Percentiles rank a stretch among this genome's conserved stretches.
phyloP scores from a whole-genome alignment of 2,329 filamentous ascomycete genomes.

The Phaeoacremonium minimum region DNA sequence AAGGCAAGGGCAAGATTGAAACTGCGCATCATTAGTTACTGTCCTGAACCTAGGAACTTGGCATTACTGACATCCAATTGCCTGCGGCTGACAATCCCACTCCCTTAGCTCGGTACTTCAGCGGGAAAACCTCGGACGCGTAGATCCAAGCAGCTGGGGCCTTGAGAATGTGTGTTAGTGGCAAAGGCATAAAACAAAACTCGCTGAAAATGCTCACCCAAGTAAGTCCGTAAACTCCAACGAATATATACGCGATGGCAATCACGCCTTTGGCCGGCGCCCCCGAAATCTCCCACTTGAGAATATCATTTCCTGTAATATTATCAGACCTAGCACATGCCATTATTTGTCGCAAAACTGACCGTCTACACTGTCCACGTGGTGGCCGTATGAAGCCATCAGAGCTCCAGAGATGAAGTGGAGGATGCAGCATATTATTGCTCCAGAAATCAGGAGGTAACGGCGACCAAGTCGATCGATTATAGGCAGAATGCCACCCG shows the following conservation, averaged over 20 bases:
- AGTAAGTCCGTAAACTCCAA: slow-evolving; percentile 28
- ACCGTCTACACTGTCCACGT: slow-evolving; percentile 34
- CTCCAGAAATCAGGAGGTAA: slow-evolving; percentile 38
- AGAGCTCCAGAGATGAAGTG: slow-evolving; percentile 44
- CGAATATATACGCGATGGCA: slow-evolving; percentile 43
- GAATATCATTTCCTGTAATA: slow-evolving; percentile 34
- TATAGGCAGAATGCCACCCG: slow-evolving; percentile 40
- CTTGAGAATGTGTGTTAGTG: neutral
- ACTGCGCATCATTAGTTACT: too few relatives aligned
- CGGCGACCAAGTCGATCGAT: slow-evolving; percentile 46
- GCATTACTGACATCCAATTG: too few relatives aligned
- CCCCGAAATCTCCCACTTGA: slow-evolving; percentile 40
- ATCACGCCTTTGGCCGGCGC: slow-evolving; percentile 44
- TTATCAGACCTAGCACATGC: neutral
- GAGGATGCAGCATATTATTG: slow-evolving; percentile 36
- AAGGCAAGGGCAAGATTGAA: slow-evolving; percentile 46
- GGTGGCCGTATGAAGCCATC: slow-evolving; percentile 43
- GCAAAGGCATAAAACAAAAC: too few relatives aligned
- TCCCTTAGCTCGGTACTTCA: slow-evolving; percentile 46
- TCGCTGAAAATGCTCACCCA: slow-evolving; percentile 16
- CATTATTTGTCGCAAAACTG: neutral
- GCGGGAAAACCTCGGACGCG: slow-evolving; percentile 32
- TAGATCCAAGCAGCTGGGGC: slow-evolving; percentile 25
- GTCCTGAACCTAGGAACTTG: too few relatives aligned
- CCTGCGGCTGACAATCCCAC: slow-evolving; percentile 46